These are phyloP conservation scores for Hirsutella minnesotensis DNA, from an alignment of 2,329 filamentous ascomycete genomes.

Conservation along the genomic window DNA sequence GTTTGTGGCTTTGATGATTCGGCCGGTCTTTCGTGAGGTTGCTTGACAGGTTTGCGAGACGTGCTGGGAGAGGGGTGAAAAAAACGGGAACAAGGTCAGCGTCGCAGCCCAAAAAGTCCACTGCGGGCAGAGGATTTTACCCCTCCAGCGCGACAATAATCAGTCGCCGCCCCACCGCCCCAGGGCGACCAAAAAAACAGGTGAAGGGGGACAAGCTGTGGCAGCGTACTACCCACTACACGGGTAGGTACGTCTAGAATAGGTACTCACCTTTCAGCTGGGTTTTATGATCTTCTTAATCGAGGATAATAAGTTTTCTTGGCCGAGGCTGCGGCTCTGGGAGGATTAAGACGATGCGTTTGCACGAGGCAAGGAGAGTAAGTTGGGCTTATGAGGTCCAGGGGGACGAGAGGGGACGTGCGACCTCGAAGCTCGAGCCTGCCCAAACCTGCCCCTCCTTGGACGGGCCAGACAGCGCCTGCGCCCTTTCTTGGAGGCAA, in stretches of 20 bases:
- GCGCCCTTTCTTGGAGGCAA: too few relatives aligned
- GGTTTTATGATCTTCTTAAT: too few relatives aligned
- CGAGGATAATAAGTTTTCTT: too few relatives aligned
- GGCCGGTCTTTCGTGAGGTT: not conserved
- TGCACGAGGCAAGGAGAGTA: not conserved
- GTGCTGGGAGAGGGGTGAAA: not conserved
- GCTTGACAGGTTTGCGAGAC: not conserved
- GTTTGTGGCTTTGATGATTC: slow-evolving; percentile 10
- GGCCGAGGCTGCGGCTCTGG: too few relatives aligned
- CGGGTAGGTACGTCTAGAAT: too few relatives aligned
- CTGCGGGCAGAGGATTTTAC: not conserved
- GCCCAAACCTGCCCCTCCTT: too few relatives aligned
- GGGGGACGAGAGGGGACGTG: too few relatives aligned
- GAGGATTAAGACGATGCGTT: too few relatives aligned
- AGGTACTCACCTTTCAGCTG: too few relatives aligned
- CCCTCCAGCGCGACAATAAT: slow-evolving; percentile 1
- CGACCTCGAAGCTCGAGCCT: too few relatives aligned
- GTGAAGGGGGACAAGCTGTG: not conserved
- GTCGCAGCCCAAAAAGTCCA: not conserved
- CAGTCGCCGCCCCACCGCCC: not conserved
- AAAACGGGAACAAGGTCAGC: slow-evolving; percentile 1
- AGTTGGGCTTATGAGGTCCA: too few relatives aligned
- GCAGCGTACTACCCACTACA: not conserved
- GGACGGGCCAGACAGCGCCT: too few relatives aligned
- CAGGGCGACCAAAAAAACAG: not conserved